Base-by-base conservation (phyloP, 352 stramenopile genomes). In the Thraustotheca clavata region DNA sequence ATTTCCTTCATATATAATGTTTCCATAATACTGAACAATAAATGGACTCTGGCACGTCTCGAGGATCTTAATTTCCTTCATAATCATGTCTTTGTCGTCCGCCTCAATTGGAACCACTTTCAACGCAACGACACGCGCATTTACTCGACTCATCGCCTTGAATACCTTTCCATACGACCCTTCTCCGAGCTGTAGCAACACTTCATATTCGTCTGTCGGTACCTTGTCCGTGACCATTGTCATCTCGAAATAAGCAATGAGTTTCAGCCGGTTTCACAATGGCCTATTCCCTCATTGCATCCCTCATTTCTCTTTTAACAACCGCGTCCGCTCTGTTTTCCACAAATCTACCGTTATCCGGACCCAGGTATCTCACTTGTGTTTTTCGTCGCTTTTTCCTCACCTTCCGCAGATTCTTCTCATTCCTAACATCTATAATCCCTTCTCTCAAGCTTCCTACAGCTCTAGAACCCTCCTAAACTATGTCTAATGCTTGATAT, bases 91-190 rank as follows among this genome's bases (percentile, higher is more conserved):
- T 62, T 91, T 84, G 67, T 92, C 82, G 16, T 71, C 60, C 31
- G 60, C 75, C 43, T 96, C 87, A 33, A 94, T 67, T 14, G 88
- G 74, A 34, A 96, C 86, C 50, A 96, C 75, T 73, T 96, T 91
- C 66, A 91, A 71, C 38, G 83, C 85, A 31, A 94, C 78, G 16
- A 90, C 68, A 38, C 86, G 69, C n/a, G 79, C 78, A 12, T 33
- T 86, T 34, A 54, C 27, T 43, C 77, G 83, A 62, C 80, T 68
- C 18, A 91, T 69, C 12, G 83, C 85, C 69, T 92, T 90, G 72
- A 87, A 91, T 35, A 94, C 85, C 46, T 87, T 88, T 55, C 85
- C 85, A 49, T 92, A 92, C 22, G 83, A 91, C 73, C 83, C 83
- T 77, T 91, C 80, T n/a, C 83, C 83, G 7, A 91, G 79, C 24